Conservation (phyloP, 371 early-diverging fungal genomes). For the Chytridium lagenaria region DNA sequence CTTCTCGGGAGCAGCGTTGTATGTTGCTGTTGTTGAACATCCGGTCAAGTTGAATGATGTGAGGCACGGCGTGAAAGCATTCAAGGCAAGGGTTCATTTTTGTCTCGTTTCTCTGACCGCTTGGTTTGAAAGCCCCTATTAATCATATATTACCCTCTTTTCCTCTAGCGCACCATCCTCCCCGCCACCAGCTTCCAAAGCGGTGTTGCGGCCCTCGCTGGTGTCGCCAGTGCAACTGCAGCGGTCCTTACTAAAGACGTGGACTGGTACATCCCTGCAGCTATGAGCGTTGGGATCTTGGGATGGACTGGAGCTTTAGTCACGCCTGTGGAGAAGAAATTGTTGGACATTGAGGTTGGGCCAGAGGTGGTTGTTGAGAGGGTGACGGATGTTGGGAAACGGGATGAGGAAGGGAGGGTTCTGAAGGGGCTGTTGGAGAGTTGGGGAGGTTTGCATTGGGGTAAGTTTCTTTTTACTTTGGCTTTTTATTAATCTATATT, state of each 20-base stretch:
- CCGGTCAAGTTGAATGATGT: neutral
- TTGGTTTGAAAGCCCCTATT: too few relatives aligned
- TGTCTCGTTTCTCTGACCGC: too few relatives aligned
- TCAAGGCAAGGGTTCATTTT: too few relatives aligned
- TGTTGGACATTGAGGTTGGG: neutral
- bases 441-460: too few relatives aligned
- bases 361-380: neutral
- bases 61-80: neutral
- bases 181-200: neutral
- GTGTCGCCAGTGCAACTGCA: neutral
- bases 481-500: too few relatives aligned
- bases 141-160: too few relatives aligned
- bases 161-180: constrained; percentile 1
- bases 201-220: neutral
- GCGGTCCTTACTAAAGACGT: neutral
- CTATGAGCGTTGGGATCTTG: neutral
- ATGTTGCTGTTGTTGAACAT: neutral
- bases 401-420: too few relatives aligned
- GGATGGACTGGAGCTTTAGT: neutral
- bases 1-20: neutral
- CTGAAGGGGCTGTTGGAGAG: too few relatives aligned
- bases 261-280: neutral
- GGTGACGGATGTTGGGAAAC: neutral
- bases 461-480: too few relatives aligned
- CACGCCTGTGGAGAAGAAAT: neutral